A percentile compares a stretch with the other conserved stretches of the same genome.
phyloP scores from a whole-genome alignment of 1,284 basidiomycete species.

The Pterulicium gracile region DNA sequence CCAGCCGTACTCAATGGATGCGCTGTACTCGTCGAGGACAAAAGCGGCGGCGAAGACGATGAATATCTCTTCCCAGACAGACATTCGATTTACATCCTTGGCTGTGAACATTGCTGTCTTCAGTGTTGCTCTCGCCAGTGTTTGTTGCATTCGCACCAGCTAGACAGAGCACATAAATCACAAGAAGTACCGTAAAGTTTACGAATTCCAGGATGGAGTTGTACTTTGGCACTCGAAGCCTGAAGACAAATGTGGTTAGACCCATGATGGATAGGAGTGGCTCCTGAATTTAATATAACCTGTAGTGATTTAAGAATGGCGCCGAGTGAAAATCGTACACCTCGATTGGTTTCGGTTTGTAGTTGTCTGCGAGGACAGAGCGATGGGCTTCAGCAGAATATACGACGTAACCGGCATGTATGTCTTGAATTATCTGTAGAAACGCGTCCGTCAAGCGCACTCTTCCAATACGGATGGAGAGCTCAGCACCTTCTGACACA shows the following conservation, averaged over 20 bases:
- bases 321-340: constrained; percentile 64
- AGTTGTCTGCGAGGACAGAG: constrained; percentile 78
- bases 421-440: constrained; percentile 45
- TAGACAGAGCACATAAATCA: constrained; percentile 67
- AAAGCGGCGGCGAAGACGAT: constrained; percentile 71
- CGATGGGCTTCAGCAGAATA: constrained; percentile 55
- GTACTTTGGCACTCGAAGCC: constrained; percentile 76
- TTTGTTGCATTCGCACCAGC: constrained; percentile 34
- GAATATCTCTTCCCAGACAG: constrained; percentile 60
- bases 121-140: constrained; percentile 7
- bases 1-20: constrained; percentile 78
- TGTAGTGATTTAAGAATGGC: constrained; percentile 78
- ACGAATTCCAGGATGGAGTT: constrained; percentile 70
- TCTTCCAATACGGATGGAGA: too few species aligned
- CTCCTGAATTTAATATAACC: constrained; percentile 22
- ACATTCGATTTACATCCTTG: constrained; percentile 39
- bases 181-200: constrained; percentile 58
- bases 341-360: constrained; percentile 67
- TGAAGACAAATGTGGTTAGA: constrained; percentile 18
- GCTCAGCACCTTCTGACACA: constrained; percentile 79
- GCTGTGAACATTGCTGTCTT: constrained; percentile 26
- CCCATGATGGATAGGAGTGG: constrained; percentile 8
- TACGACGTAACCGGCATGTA: constrained; percentile 65
- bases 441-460: not conserved
- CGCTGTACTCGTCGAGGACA: constrained; percentile 71